A percentile compares a stretch with the other conserved stretches of the same genome.
Evolutionary conservation across 768 basidiomycete species (phyloP).

Genomic region (Auricularia sp.): DNA sequence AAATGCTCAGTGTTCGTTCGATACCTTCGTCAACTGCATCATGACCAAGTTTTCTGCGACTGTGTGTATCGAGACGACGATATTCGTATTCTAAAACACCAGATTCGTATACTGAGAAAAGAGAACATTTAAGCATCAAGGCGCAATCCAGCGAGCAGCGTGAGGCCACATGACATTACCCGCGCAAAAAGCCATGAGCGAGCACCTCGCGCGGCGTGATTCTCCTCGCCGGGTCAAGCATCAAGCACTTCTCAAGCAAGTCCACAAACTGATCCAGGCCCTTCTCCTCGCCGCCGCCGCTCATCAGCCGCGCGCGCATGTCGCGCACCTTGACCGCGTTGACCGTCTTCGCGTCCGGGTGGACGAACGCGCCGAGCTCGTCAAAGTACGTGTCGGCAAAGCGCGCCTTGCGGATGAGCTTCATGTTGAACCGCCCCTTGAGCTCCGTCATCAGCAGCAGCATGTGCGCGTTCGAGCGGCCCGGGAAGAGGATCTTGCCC

Average conservation of each 20-base stretch:
- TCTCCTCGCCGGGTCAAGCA: slow-evolving; percentile 76
- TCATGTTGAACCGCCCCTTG: slow-evolving; percentile 85
- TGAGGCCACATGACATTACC: slow-evolving; percentile 11
- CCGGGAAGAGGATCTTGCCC: slow-evolving; percentile 95
- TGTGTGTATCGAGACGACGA: too few relatives aligned
- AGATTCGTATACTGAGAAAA: too few relatives aligned
- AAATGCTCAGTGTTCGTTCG: too few relatives aligned
- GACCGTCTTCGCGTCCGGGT: slow-evolving; percentile 9
- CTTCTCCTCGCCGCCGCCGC: slow-evolving; percentile 85
- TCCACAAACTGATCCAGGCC: slow-evolving; percentile 74
- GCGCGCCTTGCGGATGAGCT: slow-evolving; percentile 89
- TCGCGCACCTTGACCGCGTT: slow-evolving; percentile 77
- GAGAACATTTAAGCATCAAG: too few relatives aligned
- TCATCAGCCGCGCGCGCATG: slow-evolving; percentile 64
- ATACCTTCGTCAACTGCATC: too few relatives aligned
- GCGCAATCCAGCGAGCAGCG: too few relatives aligned
- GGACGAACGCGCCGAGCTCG: slow-evolving; percentile 71
- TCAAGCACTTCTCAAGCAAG: slow-evolving; percentile 81
- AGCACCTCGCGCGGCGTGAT: slow-evolving; percentile 88
- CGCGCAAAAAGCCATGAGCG: slow-evolving; percentile 75
- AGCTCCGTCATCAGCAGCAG: slow-evolving; percentile 95
- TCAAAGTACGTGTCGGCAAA: slow-evolving; percentile 93
- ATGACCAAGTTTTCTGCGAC: too few relatives aligned
- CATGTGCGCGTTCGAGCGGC: slow-evolving; percentile 97
- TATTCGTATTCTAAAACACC: too few relatives aligned